A percentile compares a stretch with the other conserved stretches of the same genome.
Conservation (phyloP, 768 basidiomycete genomes). For the Trametes maxima region DNA sequence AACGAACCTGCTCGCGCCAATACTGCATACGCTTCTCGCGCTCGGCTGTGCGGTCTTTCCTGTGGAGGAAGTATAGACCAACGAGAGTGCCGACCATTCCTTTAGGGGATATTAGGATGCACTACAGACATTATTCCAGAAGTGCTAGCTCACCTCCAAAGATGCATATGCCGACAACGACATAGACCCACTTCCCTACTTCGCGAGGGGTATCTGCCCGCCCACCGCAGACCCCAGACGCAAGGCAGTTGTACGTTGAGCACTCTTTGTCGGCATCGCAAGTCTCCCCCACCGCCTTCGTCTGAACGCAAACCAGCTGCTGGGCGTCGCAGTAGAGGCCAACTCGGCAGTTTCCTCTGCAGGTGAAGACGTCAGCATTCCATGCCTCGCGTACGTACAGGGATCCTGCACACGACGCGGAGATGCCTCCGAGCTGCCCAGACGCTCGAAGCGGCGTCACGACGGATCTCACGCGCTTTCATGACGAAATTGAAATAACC, state of each 20-base stretch:
- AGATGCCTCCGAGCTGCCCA: too few species aligned
- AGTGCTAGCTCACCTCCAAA: constrained; percentile 56
- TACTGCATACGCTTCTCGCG: constrained; percentile 86
- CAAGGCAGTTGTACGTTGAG: constrained; percentile 71
- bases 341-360: constrained; percentile 69
- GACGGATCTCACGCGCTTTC: too few species aligned
- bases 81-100: constrained; percentile 76
- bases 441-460: too few species aligned
- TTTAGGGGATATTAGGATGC: constrained; percentile 29
- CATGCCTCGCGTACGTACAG: not conserved
- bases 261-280: constrained; percentile 74
- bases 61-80: constrained; percentile 69
- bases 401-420: too few species aligned
- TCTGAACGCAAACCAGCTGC: constrained; percentile 55
- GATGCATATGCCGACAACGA: constrained; percentile 70
- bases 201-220: constrained; percentile 62
- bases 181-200: constrained; percentile 70
- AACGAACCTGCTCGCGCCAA: constrained; percentile 82
- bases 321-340: constrained; percentile 78
- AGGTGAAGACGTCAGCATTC: not conserved
- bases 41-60: constrained; percentile 71
- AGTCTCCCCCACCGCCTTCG: constrained; percentile 55
- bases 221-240: constrained; percentile 60
- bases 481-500: too few species aligned
- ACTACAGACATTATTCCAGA: not conserved